Conservation (phyloP, 139 green algal species). For the Haematococcus sp. region DNA sequence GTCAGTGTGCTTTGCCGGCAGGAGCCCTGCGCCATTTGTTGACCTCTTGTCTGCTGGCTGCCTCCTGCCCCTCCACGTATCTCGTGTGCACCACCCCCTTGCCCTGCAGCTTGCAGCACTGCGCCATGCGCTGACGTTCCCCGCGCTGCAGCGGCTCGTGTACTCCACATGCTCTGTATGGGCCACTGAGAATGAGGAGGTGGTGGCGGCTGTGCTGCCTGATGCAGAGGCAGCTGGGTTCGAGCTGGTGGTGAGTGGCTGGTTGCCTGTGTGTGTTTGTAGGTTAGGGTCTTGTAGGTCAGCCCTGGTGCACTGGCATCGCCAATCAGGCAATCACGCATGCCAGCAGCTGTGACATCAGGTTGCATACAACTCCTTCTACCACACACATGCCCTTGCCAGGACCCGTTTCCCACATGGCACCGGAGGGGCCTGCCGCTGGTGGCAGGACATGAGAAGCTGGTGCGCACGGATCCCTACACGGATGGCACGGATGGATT, state of each 20-base stretch:
- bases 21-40: too few relatives aligned
- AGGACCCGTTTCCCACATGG: constrained; percentile 62
- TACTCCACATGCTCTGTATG: constrained; percentile 95
- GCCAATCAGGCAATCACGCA: too few relatives aligned
- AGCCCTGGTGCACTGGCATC: too few relatives aligned
- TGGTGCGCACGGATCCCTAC: constrained; percentile 66
- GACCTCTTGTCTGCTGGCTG: not conserved
- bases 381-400: not conserved
- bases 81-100: not conserved
- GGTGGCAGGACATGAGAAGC: constrained; percentile 50
- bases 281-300: too few relatives aligned
- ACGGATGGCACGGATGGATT: constrained; percentile 87
- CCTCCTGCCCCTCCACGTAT: not conserved
- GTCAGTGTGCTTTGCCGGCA: too few relatives aligned
- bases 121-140: constrained; percentile 83
- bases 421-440: constrained; percentile 57
- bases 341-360: too few relatives aligned
- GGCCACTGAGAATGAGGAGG: constrained; percentile 87
- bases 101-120: constrained; percentile 69
- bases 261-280: too few relatives aligned
- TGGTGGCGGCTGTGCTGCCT: constrained; percentile 73
- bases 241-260: constrained; percentile 43
- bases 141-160: constrained; percentile 69
- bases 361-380: too few relatives aligned
- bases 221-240: constrained; percentile 59